A percentile compares a stretch with the other conserved stretches of the same genome.
These are phyloP conservation scores for Monosporozyma aerobia DNA, from an alignment of 805 yeast genomes.

Conservation along the genomic window DNA sequence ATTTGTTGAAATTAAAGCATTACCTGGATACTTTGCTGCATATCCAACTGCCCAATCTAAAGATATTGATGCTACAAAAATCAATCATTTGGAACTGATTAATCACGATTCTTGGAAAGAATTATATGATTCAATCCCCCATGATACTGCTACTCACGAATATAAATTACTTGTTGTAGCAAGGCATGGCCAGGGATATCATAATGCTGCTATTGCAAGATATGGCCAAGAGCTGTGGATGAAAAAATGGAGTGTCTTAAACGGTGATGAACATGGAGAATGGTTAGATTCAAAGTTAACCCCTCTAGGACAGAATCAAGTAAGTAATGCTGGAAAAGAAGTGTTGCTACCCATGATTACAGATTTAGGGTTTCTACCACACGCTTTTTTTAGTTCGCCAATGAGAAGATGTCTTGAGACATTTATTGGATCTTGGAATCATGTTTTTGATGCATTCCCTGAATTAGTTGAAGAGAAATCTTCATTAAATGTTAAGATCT, in stretches of 20 bases:
- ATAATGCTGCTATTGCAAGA: constrained; percentile 45
- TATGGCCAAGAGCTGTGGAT: constrained; percentile 53
- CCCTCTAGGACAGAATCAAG: constrained; percentile 46
- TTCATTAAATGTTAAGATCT: constrained; percentile 15
- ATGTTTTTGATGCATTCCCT: constrained; percentile 24
- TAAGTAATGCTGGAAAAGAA: constrained; percentile 34
- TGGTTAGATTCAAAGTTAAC: constrained; percentile 51
- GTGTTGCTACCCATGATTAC: constrained; percentile 15
- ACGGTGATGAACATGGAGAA: constrained; percentile 44
- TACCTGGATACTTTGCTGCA: constrained; percentile 22
- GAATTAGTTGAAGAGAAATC: not conserved
- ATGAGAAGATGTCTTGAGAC: constrained; percentile 58
- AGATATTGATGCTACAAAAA: constrained; percentile 9
- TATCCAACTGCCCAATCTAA: constrained; percentile 4
- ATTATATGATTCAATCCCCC: constrained; percentile 16
- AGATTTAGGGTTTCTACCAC: constrained; percentile 43
- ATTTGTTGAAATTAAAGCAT: constrained; percentile 7
- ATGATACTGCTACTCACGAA: constrained; percentile 10
- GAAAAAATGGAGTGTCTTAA: constrained; percentile 40
- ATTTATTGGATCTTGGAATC: constrained; percentile 44
- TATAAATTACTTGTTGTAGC: constrained; percentile 18
- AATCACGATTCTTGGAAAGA: constrained; percentile 14
- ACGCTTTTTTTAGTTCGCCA: constrained; percentile 50
- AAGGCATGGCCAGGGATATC: constrained; percentile 67
- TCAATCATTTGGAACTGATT: constrained; percentile 12